A percentile compares a stretch with the other conserved stretches of the same genome.
These are phyloP conservation scores for Amanita muscaria DNA, from an alignment of 768 basidiomycete genomes.

Conservation along the genomic window DNA sequence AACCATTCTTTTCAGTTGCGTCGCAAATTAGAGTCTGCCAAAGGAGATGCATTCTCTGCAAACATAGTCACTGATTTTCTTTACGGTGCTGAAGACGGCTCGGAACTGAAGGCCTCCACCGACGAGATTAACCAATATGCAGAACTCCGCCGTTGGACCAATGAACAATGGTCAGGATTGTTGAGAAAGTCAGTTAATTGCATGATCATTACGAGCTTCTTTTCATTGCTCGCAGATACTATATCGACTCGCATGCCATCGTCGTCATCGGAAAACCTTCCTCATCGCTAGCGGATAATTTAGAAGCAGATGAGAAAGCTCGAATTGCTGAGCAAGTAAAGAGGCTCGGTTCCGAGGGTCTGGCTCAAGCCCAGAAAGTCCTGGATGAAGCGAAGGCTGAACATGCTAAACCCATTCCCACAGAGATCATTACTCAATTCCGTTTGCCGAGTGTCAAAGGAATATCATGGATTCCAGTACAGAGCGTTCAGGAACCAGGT, in stretches of 20 bases:
- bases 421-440: slow-evolving; percentile 73
- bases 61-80: slow-evolving; percentile 77
- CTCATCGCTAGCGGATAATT: slow-evolving; percentile 64
- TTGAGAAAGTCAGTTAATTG: slow-evolving; percentile 52
- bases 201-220: background rate
- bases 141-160: slow-evolving; percentile 61
- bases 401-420: slow-evolving; percentile 77
- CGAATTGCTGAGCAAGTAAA: slow-evolving; percentile 64
- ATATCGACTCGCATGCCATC: slow-evolving; percentile 60
- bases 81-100: slow-evolving; percentile 78
- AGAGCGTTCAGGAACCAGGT: slow-evolving; percentile 54
- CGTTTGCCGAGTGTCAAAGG: slow-evolving; percentile 86
- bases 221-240: slow-evolving; percentile 48
- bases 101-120: slow-evolving; percentile 62
- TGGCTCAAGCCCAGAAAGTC: slow-evolving; percentile 55
- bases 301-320: slow-evolving; percentile 75
- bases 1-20: slow-evolving; percentile 45
- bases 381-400: slow-evolving; percentile 81
- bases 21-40: slow-evolving; percentile 74
- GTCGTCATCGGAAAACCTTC: slow-evolving; percentile 89
- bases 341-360: slow-evolving; percentile 70
- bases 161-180: slow-evolving; percentile 66
- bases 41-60: slow-evolving; percentile 71
- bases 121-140: slow-evolving; percentile 72
- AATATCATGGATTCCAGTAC: slow-evolving; percentile 86